Evolutionary conservation across 768 basidiomycete genomes (phyloP).

Genomic region (Artomyces pyxidatus): DNA sequence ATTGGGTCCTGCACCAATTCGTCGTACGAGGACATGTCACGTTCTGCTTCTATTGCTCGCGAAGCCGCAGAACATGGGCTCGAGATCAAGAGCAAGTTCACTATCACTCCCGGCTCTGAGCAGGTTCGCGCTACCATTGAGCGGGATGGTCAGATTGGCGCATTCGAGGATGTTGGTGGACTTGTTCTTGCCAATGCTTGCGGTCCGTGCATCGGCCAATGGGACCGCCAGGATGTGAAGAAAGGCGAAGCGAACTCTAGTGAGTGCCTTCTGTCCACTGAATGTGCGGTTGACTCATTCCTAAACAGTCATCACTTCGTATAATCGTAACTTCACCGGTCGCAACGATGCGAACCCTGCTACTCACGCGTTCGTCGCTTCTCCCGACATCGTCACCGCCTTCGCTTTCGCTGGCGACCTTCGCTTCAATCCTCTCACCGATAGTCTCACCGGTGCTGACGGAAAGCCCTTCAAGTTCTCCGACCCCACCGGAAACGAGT

Average conservation of each 20-base stretch:
- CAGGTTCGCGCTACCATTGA: constrained; percentile 97
- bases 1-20: constrained; percentile 99
- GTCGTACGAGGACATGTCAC: constrained; percentile 99
- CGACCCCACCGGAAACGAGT: constrained; percentile 85
- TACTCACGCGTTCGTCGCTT: constrained; percentile 94
- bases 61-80: constrained; percentile 87
- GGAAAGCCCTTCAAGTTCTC: constrained; percentile 97
- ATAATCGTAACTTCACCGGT: constrained; percentile 99
- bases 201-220: constrained; percentile 98
- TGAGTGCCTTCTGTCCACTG: constrained; percentile 30
- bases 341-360: constrained; percentile 99
- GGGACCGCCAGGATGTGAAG: constrained; percentile 95
- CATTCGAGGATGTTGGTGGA: constrained; percentile 85
- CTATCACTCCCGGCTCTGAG: constrained; percentile 96
- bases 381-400: constrained; percentile 93
- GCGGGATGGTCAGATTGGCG: constrained; percentile 87
- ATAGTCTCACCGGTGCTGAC: constrained; percentile 78
- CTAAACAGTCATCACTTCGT: constrained; percentile 90
- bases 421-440: constrained; percentile 94
- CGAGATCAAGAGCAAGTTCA: constrained; percentile 87
- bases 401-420: constrained; percentile 92
- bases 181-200: constrained; percentile 96
- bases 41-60: constrained; percentile 88
- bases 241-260: constrained; percentile 97
- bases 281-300: not conserved